phyloP scores from a whole-genome alignment of 257 asterid genomes.

The Solanum clarkiae region DNA sequence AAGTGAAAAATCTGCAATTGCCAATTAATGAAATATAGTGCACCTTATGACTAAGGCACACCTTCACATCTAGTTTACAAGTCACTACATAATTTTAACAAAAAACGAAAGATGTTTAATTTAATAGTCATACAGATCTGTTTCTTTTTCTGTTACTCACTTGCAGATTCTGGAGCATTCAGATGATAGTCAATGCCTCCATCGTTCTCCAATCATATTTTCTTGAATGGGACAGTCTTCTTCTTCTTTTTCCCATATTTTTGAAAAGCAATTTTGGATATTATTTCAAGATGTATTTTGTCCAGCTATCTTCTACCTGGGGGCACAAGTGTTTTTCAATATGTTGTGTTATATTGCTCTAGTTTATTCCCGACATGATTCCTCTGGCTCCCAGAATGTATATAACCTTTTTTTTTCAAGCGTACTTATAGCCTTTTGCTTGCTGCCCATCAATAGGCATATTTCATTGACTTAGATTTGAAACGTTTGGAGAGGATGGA shows the following conservation, averaged over 20 bases:
- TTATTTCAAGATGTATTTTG: neutral
- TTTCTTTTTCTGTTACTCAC: neutral
- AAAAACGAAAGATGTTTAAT: neutral
- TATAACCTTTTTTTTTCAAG: neutral
- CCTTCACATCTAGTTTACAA: neutral
- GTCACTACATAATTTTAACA: neutral
- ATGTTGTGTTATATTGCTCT: neutral
- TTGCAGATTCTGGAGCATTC: too few species aligned
- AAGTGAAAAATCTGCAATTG: neutral
- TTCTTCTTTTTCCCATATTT: too few species aligned
- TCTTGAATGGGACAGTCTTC: too few species aligned
- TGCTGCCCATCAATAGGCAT: constrained; percentile 30
- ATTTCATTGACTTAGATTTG: constrained; percentile 92
- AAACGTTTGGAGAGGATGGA: constrained; percentile 76
- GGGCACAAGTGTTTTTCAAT: neutral
- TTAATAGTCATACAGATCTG: neutral
- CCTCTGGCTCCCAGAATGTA: neutral
- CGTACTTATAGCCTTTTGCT: neutral
- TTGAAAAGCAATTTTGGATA: neutral
- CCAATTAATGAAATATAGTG: neutral
- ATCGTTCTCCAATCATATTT: too few species aligned
- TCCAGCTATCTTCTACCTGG: neutral
- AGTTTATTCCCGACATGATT: neutral
- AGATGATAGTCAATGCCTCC: too few species aligned
- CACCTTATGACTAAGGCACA: neutral